Conservation (phyloP, 108 stramenopile species). For the Fistulifera solaris region DNA sequence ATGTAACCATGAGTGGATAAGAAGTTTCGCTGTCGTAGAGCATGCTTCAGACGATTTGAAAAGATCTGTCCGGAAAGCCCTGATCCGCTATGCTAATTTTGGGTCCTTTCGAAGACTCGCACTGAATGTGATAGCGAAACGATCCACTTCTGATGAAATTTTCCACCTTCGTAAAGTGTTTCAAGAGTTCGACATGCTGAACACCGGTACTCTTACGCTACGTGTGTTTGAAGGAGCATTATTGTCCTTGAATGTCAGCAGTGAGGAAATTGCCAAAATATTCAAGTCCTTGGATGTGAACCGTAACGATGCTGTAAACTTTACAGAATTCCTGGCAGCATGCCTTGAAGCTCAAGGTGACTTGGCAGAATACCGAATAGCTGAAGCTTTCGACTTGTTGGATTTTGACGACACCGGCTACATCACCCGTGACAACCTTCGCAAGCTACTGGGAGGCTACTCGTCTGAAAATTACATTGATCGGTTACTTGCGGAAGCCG, state of each 20-base stretch:
- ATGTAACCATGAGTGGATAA: conserved; percentile 45
- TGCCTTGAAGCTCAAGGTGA: conserved; percentile 30
- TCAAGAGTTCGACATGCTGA: conserved; percentile 42
- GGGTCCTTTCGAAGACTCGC: conserved; percentile 19
- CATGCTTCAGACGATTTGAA: neutral
- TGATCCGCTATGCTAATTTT: conserved; percentile 24
- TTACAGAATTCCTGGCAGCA: conserved; percentile 73
- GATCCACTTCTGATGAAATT: conserved; percentile 54
- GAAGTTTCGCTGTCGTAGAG: neutral
- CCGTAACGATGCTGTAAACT: conserved; percentile 51
- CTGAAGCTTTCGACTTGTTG: conserved; percentile 73
- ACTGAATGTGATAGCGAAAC: conserved; percentile 54
- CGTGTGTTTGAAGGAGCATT: conserved; percentile 40
- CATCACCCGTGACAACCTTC: conserved; percentile 50
- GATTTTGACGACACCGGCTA: conserved; percentile 68
- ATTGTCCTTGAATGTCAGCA: conserved; percentile 25
- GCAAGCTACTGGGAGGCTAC: conserved; percentile 35
- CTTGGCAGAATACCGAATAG: conserved; percentile 52
- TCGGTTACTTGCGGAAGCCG: conserved; percentile 74
- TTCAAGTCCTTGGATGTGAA: conserved; percentile 50
- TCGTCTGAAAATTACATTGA: conserved; percentile 20
- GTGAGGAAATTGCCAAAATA: conserved; percentile 43
- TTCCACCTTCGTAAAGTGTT: conserved; percentile 67
- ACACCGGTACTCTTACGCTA: conserved; percentile 57
- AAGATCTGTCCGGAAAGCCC: neutral